Percentiles rank a stretch among this genome's conserved stretches.
phyloP scores from a whole-genome alignment of 2,329 filamentous ascomycete species.

The Aspergillus bombycis region DNA sequence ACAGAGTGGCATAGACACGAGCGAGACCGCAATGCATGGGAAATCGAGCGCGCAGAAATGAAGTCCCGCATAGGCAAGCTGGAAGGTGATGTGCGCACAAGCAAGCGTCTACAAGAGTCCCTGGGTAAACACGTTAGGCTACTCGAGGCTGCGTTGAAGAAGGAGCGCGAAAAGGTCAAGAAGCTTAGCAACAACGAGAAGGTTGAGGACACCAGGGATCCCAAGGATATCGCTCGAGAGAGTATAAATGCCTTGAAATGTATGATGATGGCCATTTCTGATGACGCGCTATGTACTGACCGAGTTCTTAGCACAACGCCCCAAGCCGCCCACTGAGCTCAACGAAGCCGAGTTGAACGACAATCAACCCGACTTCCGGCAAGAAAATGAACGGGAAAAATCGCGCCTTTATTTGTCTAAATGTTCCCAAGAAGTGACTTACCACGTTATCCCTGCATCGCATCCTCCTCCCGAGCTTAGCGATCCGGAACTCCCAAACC shows the following conservation, averaged over 20 bases:
- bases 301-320: slow-evolving; percentile 43
- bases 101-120: slow-evolving; percentile 85
- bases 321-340: slow-evolving; percentile 54
- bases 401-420: slow-evolving; percentile 66
- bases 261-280: slow-evolving; percentile 23
- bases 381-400: slow-evolving; percentile 64
- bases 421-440: slow-evolving; percentile 69
- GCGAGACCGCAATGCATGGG: slow-evolving; percentile 96
- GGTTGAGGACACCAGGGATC: slow-evolving; percentile 50
- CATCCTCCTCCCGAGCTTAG: slow-evolving; percentile 60
- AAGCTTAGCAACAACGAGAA: slow-evolving; percentile 55
- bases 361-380: slow-evolving; percentile 53
- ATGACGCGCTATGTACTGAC: slow-evolving; percentile 4
- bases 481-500: slow-evolving; percentile 47
- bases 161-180: slow-evolving; percentile 73
- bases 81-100: slow-evolving; percentile 84
- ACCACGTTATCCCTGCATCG: slow-evolving; percentile 67
- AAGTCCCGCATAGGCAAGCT: slow-evolving; percentile 93
- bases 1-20: slow-evolving; percentile 99
- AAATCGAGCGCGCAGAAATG: slow-evolving; percentile 99
- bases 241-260: slow-evolving; percentile 46
- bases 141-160: slow-evolving; percentile 83
- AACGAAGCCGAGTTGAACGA: slow-evolving; percentile 52
- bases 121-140: slow-evolving; percentile 88
- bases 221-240: slow-evolving; percentile 50